Conservation (phyloP, 169 alveolate species). For the Plasmodium relictum region DNA sequence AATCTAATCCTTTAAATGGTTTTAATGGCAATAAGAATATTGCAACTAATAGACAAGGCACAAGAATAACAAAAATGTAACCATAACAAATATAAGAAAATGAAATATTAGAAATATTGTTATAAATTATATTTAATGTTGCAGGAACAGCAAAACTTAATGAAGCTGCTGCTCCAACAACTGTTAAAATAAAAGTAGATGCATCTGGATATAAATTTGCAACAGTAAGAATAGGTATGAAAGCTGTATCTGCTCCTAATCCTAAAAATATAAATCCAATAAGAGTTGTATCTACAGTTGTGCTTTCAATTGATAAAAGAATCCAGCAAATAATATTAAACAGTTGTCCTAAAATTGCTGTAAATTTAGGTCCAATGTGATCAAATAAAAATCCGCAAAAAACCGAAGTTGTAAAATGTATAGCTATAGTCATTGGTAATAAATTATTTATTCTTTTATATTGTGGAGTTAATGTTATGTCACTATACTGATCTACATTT, state of each 20-base stretch:
- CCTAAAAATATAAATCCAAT: conserved; percentile 55
- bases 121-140: conserved; percentile 26
- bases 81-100: conserved; percentile 61
- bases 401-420: conserved; percentile 73
- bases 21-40: conserved; percentile 27
- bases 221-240: conserved; percentile 52
- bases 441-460: conserved; percentile 57
- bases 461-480: conserved; percentile 61
- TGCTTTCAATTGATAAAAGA: conserved; percentile 45
- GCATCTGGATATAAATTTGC: conserved; percentile 69
- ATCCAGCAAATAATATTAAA: conserved; percentile 59
- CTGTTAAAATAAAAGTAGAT: conserved; percentile 58
- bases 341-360: conserved; percentile 58
- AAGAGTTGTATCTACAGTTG: conserved; percentile 47
- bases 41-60: conserved; percentile 51
- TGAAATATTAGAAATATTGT: conserved; percentile 8
- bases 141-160: conserved; percentile 76
- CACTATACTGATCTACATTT: conserved; percentile 13
- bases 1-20: conserved; percentile 67
- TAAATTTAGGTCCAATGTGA: conserved; percentile 71
- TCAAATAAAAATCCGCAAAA: conserved; percentile 72
- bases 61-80: conserved; percentile 26
- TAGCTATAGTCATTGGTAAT: conserved; percentile 55
- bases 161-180: conserved; percentile 74
- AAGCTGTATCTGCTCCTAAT: conserved; percentile 74